Evolutionary conservation across 202 grass and related monocot genomes (phyloP).

Genomic region (Musa balbisiana): DNA sequence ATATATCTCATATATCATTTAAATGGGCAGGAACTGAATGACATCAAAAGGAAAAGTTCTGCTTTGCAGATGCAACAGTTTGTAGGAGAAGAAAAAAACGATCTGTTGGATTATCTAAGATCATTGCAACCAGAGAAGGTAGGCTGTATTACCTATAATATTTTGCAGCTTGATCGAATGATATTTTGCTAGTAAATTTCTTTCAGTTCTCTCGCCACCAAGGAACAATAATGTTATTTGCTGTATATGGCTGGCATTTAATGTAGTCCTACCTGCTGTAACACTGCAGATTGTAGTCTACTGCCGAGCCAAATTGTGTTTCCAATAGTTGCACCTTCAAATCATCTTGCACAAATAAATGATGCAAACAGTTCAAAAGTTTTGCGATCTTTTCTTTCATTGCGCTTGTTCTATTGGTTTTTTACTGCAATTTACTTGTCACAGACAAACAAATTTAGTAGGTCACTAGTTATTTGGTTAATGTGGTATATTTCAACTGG

Average conservation of each 20-base stretch:
- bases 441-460: not conserved
- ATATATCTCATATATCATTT: not conserved
- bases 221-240: too few species aligned
- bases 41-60: conserved; percentile 80
- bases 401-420: not conserved
- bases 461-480: not conserved
- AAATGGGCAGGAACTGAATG: conserved; percentile 53
- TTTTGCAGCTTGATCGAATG: not conserved
- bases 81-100: conserved; percentile 94
- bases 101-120: conserved; percentile 92
- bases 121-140: conserved; percentile 93
- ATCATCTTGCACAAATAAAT: too few species aligned
- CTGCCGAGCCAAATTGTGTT: too few species aligned
- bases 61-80: conserved; percentile 92
- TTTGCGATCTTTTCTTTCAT: too few species aligned
- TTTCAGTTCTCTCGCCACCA: not conserved
- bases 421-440: not conserved
- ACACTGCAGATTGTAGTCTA: too few species aligned
- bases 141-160: not conserved
- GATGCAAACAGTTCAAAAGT: too few species aligned
- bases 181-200: not conserved
- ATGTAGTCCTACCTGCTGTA: too few species aligned
- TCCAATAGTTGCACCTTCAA: too few species aligned
- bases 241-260: too few species aligned
- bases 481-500: not conserved